Base-by-base conservation (phyloP, 257 asterid species). In the Osmanthus fragrans region DNA sequence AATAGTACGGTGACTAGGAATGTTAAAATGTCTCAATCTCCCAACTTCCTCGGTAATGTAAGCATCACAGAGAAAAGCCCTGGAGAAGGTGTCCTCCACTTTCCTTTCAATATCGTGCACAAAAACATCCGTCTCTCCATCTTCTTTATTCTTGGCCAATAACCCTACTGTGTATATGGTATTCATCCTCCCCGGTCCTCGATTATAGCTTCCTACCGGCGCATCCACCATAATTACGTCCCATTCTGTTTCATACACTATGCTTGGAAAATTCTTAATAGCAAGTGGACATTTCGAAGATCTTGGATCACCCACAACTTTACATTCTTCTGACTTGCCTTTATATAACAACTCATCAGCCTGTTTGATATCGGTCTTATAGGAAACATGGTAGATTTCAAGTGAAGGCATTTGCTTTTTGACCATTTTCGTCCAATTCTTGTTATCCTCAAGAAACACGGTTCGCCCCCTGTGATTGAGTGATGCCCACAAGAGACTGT, bases 141-240 rank as follows among this genome's bases (percentile, higher is more conserved):
- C 1, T 42, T 42, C 49, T 79, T 56, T 78, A 32, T 80, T 80
- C 79, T 51, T 83, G 0, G 85, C 84, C 85, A 83, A 49, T 39
- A 85, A 4, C 42, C 87, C 89, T 10, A 73, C 87, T 5, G 89
- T 80, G 65, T 85, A 85, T 18, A 85, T 83, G 5, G 60, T 83
- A 15, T 73, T 83, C 89, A 83, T 83, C 49, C 85, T 83, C 7
- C 89, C 89, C 0, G 85, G 87, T 19, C 21, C 19, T 0, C 65
- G 18, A 21, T 64, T 25, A 2, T 0, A 23, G 21, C 37, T 58
- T 18, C 82, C 87, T 4, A 71, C 76, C 1, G 87, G 87, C 3
- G 87, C 89, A 21, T 86, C 89, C 73, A 86, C 85, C 89, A 86
- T 83, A 0, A 86, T 76, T 76, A 83, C 29, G 21, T 86, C 89